A percentile compares a stretch with the other conserved stretches of the same genome.
Conservation (phyloP, 2,329 filamentous ascomycete genomes). For the Catunica adiposa region DNA sequence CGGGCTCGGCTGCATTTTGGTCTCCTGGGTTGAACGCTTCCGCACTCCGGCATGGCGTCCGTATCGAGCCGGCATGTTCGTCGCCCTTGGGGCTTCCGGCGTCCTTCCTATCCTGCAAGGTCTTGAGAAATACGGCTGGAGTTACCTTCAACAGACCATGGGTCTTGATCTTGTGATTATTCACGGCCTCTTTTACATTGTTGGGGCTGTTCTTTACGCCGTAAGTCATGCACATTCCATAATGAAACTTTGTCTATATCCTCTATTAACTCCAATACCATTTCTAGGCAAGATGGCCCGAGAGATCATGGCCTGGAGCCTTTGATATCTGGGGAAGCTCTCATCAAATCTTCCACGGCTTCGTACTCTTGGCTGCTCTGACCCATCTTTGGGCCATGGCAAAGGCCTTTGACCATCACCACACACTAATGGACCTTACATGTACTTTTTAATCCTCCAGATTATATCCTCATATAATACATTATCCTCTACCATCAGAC, state of each 20-base stretch:
- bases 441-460: conserved; percentile 23
- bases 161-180: conserved; percentile 65
- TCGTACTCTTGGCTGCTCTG: conserved; percentile 68
- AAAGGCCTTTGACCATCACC: conserved; percentile 74
- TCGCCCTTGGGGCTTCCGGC: conserved; percentile 69
- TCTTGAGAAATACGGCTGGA: conserved; percentile 47
- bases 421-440: conserved; percentile 39
- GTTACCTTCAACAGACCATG: conserved; percentile 52
- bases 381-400: conserved; percentile 68
- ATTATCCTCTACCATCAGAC: conserved; percentile 7
- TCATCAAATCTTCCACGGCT: conserved; percentile 89
- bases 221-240: conserved; percentile 29
- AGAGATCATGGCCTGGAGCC: conserved; percentile 56
- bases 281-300: conserved; percentile 56
- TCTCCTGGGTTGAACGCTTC: conserved; percentile 69
- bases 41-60: conserved; percentile 70
- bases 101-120: conserved; percentile 73
- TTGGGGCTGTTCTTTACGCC: conserved; percentile 75
- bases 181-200: conserved; percentile 70
- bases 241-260: not conserved
- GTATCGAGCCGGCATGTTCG: conserved; percentile 78
- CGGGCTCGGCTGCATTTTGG: conserved; percentile 56
- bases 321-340: conserved; percentile 90
- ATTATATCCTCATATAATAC: not conserved
- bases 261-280: not conserved